These are phyloP conservation scores for Dactylis glomerata DNA, from an alignment of 176 grass and related monocot genomes.

Conservation along the genomic window DNA sequence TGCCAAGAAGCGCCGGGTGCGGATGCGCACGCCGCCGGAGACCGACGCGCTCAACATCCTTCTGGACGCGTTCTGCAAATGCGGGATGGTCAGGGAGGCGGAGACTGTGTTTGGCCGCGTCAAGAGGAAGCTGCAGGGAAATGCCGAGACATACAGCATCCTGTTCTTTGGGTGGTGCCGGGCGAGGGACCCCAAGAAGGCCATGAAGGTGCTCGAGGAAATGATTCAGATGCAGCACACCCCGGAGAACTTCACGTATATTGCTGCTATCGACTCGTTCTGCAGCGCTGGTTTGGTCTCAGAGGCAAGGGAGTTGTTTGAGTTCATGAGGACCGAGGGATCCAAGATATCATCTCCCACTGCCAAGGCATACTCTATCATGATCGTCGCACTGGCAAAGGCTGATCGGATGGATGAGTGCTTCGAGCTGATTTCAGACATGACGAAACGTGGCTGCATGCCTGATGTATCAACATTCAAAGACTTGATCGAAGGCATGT, in stretches of 20 bases:
- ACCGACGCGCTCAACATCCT: conserved; percentile 77
- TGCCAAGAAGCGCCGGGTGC: conserved; percentile 64
- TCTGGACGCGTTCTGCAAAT: conserved; percentile 85
- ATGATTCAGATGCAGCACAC: conserved; percentile 63
- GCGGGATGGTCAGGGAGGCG: conserved; percentile 72
- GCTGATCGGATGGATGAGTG: conserved; percentile 62
- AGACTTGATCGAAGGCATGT: conserved; percentile 95
- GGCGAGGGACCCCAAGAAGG: conserved; percentile 59
- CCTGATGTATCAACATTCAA: conserved; percentile 88
- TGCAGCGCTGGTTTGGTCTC: conserved; percentile 68
- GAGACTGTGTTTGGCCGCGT: conserved; percentile 60
- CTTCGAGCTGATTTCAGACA: conserved; percentile 74
- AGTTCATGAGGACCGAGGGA: conserved; percentile 86
- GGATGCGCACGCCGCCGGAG: conserved; percentile 61
- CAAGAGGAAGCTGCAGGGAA: conserved; percentile 59
- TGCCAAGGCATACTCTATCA: conserved; percentile 69
- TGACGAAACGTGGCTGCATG: conserved; percentile 76
- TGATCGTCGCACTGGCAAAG: conserved; percentile 81
- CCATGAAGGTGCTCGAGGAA: conserved; percentile 94
- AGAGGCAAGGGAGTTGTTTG: conserved; percentile 79
- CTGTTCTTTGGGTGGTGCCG: conserved; percentile 91
- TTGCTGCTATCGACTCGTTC: conserved; percentile 82
- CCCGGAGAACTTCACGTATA: conserved; percentile 89
- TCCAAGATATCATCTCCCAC: conserved; percentile 74
- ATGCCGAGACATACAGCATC: conserved; percentile 64